Conservation (phyloP, 73 alveolate genomes). For the Paramecium octaurelia region DNA sequence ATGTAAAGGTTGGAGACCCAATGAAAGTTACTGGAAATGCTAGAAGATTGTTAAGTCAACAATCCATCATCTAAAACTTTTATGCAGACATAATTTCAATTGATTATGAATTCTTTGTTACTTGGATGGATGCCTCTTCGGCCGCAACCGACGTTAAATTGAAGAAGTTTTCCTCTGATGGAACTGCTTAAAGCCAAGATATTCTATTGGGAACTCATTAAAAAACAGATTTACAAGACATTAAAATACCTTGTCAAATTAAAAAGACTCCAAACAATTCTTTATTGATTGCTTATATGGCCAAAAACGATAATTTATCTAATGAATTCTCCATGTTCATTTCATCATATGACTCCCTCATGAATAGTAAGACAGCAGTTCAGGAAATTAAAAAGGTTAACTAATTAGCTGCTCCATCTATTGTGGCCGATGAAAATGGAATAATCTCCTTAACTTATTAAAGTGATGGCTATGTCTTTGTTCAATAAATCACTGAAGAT, state of each 20-base stretch:
- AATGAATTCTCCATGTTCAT: background rate
- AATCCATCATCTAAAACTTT: background rate
- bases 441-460: background rate
- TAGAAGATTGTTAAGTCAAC: background rate
- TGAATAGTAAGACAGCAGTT: background rate
- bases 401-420: background rate
- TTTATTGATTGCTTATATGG: background rate
- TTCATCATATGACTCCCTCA: background rate
- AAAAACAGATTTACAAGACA: background rate
- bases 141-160: background rate
- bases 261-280: background rate
- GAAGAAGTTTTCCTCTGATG: background rate
- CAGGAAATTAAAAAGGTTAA: background rate
- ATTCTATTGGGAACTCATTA: background rate
- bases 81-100: background rate
- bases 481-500: background rate
- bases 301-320: background rate
- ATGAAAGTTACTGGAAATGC: background rate
- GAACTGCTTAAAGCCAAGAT: background rate
- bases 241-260: background rate
- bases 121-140: background rate
- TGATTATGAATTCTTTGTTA: background rate
- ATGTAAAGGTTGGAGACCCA: background rate
- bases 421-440: background rate
- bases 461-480: constrained; percentile 1